Percentiles rank a stretch among this genome's conserved stretches.
phyloP scores from a whole-genome alignment of 805 yeast species.

The Candida patagonica region DNA sequence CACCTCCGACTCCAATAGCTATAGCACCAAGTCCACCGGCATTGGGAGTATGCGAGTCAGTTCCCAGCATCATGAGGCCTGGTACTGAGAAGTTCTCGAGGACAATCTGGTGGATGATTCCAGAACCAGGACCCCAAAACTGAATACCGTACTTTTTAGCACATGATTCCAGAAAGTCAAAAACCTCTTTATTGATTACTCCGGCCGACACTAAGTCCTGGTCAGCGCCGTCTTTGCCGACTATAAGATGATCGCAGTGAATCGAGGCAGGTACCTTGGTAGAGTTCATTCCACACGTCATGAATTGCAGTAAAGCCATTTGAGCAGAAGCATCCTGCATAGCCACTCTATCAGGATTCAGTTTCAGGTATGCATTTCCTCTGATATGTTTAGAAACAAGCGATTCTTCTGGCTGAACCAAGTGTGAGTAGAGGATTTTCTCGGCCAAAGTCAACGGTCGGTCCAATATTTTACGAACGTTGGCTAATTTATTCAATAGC shows the following conservation, averaged over 20 bases:
- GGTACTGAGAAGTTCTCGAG: conserved; percentile 95
- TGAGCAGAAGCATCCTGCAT: conserved; percentile 99
- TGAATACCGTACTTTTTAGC: conserved; percentile 93
- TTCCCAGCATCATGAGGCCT: conserved; percentile 94
- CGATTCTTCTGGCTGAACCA: conserved; percentile 80
- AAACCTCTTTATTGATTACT: conserved; percentile 85
- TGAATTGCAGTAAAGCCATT: conserved; percentile 96
- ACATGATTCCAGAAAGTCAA: conserved; percentile 86
- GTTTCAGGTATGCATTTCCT: conserved; percentile 84
- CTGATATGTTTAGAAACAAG: conserved; percentile 49
- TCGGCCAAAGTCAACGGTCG: conserved; percentile 88
- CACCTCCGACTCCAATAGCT: conserved; percentile 99
- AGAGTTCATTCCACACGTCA: conserved; percentile 85
- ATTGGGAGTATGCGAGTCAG: conserved; percentile 98
- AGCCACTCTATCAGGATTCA: conserved; percentile 95
- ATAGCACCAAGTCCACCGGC: conserved; percentile 99
- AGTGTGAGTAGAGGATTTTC: conserved; percentile 86
- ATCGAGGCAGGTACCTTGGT: conserved; percentile 93
- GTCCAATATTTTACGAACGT: conserved; percentile 58
- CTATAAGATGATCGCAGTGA: conserved; percentile 97
- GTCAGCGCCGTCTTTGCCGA: conserved; percentile 89
- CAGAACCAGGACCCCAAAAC: conserved; percentile 99
- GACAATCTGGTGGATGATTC: conserved; percentile 96
- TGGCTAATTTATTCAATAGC: conserved; percentile 51
- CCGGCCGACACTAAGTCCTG: conserved; percentile 74